A percentile compares a stretch with the other conserved stretches of the same genome.
Conservation (phyloP, 2,329 filamentous ascomycete species). For the Penicillium sp. region DNA sequence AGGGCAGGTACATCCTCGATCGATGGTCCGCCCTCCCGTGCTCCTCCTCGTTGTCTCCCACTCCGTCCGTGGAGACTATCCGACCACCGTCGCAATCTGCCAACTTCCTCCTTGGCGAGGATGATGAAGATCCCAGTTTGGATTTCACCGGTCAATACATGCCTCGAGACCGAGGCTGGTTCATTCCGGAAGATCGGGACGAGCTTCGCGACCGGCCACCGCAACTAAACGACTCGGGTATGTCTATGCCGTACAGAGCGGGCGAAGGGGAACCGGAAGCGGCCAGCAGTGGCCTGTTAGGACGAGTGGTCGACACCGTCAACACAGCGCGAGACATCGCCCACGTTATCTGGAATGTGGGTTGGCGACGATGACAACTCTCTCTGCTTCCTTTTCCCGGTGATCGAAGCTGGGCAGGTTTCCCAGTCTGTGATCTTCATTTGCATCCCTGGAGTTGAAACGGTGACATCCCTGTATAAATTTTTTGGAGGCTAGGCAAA, state of each 20-base stretch:
- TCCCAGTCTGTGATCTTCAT: background rate
- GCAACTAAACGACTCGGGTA: conserved; percentile 75
- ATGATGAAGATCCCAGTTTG: conserved; percentile 51
- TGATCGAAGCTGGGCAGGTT: background rate
- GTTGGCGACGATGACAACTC: conserved; percentile 51
- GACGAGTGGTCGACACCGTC: conserved; percentile 73
- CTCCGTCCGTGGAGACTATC: conserved; percentile 77
- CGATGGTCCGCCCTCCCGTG: conserved; percentile 42
- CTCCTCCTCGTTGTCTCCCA: conserved; percentile 56
- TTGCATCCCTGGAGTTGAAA: background rate
- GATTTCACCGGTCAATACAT: conserved; percentile 36
- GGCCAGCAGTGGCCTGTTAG: conserved; percentile 62
- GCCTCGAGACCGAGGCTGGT: conserved; percentile 29
- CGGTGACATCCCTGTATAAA: background rate
- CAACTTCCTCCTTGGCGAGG: conserved; percentile 61
- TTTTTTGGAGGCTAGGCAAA: background rate
- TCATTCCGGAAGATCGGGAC: conserved; percentile 46
- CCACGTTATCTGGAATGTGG: conserved; percentile 64
- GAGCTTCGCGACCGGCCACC: conserved; percentile 57
- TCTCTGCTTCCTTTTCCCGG: background rate
- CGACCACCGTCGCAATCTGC: conserved; percentile 64
- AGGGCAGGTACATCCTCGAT: conserved; percentile 28
- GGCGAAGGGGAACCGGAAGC: conserved; percentile 67
- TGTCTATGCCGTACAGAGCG: conserved; percentile 72
- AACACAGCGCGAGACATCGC: conserved; percentile 62